phyloP scores from a whole-genome alignment of 164 flowering plant species.

The Dillenia turbinata region DNA sequence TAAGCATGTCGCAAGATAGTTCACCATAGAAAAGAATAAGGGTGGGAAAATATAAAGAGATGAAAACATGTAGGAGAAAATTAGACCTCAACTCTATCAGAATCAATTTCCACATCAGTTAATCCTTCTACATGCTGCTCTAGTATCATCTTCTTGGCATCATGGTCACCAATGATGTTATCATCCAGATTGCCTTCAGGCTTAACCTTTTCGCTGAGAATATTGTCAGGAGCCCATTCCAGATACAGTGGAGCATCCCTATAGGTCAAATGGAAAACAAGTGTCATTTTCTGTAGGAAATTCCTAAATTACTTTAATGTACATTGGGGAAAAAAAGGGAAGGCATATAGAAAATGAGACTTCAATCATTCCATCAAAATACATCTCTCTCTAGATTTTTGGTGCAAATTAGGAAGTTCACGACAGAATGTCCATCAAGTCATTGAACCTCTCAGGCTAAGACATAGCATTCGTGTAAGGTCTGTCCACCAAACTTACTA shows the following conservation, averaged over 20 bases:
- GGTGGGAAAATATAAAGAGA: neutral
- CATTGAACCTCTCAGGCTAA: no score
- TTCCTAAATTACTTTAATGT: no score
- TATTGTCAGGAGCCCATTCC: constrained; percentile 91
- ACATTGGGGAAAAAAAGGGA: no score
- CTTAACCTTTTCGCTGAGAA: constrained; percentile 37
- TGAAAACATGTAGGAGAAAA: neutral
- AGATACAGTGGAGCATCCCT: constrained; percentile 89
- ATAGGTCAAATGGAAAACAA: neutral
- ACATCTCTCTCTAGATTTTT: no score
- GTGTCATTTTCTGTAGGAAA: neutral
- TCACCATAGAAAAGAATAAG: neutral
- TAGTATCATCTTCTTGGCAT: constrained; percentile 50
- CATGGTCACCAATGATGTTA: constrained; percentile 44
- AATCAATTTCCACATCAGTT: constrained; percentile 59
- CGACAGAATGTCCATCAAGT: no score
- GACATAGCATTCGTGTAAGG: no score
- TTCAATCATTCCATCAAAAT: no score
- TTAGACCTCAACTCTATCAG: constrained; percentile 85
- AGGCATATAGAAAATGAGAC: no score
- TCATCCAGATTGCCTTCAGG: constrained; percentile 21
- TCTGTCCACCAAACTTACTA: no score
- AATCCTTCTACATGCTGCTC: constrained; percentile 61
- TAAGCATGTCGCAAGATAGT: no score
- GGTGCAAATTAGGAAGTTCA: no score